Conservation (phyloP, 2,329 filamentous ascomycete species). For the Cryphonectria naterciae region DNA sequence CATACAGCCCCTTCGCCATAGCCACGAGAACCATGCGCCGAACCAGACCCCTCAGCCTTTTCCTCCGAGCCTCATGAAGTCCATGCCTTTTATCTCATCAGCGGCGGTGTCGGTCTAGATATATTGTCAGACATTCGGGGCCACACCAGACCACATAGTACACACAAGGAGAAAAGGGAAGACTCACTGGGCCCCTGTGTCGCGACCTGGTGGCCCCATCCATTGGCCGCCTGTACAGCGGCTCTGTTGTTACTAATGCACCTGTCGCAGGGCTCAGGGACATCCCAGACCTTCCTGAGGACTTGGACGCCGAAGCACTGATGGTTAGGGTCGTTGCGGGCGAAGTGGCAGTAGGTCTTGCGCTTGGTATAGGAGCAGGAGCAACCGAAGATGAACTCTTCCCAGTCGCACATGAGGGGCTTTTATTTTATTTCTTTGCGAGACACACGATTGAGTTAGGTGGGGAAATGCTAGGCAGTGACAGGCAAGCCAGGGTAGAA, state of each 20-base stretch:
- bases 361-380: constrained; percentile 62
- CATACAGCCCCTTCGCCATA: neutral
- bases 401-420: constrained; percentile 68
- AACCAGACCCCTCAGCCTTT: neutral
- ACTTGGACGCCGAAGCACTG: constrained; percentile 71
- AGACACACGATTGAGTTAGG: neutral
- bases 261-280: constrained; percentile 55
- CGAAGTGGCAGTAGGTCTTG: constrained; percentile 74
- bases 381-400: constrained; percentile 71
- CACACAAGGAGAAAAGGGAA: neutral
- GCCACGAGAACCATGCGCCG: neutral
- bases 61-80: neutral
- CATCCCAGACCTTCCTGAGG: constrained; percentile 63
- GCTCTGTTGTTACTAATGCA: constrained; percentile 40
- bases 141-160: neutral
- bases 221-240: constrained; percentile 26
- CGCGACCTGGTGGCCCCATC: constrained; percentile 17
- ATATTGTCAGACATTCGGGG: constrained; percentile 1
- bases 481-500: neutral
- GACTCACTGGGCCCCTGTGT: constrained; percentile 19
- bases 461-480: neutral
- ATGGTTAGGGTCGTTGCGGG: constrained; percentile 72
- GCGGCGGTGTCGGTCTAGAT: constrained; percentile 18
- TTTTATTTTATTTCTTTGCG: neutral
- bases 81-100: neutral